Evolutionary conservation across 2,329 filamentous ascomycete genomes (phyloP), one percentile per base, ranked within the genome.

Genomic region (Mycosphaerella sp.): DNA sequence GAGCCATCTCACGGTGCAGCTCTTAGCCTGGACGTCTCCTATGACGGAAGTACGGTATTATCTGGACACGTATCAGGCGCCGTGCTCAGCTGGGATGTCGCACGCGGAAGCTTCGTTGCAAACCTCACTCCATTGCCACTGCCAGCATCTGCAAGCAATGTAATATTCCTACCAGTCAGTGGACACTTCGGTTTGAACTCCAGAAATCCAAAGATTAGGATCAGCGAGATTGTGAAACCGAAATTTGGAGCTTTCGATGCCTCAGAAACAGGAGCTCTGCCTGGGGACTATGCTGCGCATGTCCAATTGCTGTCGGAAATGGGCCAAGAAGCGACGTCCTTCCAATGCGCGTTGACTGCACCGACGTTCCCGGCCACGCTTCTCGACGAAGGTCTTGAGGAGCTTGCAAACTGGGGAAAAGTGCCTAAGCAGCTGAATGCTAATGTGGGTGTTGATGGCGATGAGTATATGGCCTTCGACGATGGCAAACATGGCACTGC

Each of bases 41-140:
- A 93, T 70, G 92, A 96, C 68, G 87, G 89, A 26, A 90, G 85
- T 42, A 80, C 78, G 6, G 74, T 96, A 21, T 71, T 95, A 26
- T 90, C 90, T 2, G 91, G 91, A 5, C 91, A 97, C 66, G 75
- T 80, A 14, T 86, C 80, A 62, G 92, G 92, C 48, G 87, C 87
- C 65, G 79, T 96, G 40, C 74, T 89, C 32, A 78, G 80, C 51
- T 97, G 92, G 92, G 88, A 89, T 67, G 78, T 92, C 26, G 82
- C 83, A 38, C 83, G 84, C 60, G 81, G 82, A 56, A 82, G 81
- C 55, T 85, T 87, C 58, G 79, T 81, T 1, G 80, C 83, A 2
- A 82, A 85, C 49, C 66, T 92, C 45, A 60, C 65, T 6, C 64
- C 66, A 42, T 78, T 81, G 2, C 86, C 86, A 55, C 78, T 95